A percentile compares a stretch with the other conserved stretches of the same genome.
phyloP scores from a whole-genome alignment of 768 basidiomycete species.

The Vararia minispora region DNA sequence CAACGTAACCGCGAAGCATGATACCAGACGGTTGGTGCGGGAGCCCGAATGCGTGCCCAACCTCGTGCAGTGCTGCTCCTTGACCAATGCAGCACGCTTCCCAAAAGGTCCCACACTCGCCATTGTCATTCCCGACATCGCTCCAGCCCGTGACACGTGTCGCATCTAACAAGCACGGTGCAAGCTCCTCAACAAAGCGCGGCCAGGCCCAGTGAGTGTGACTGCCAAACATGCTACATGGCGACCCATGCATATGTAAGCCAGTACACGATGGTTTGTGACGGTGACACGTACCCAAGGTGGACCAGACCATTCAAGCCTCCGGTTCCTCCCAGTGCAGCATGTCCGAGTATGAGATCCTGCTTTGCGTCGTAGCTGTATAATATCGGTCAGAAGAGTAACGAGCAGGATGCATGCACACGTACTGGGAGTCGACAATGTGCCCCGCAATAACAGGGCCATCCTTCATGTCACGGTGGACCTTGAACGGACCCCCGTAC shows the following conservation, averaged over 20 bases:
- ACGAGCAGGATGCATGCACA: background rate
- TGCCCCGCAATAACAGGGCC: background rate
- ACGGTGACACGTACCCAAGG: background rate
- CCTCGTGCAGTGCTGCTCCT: constrained; percentile 1
- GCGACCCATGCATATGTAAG: too few relatives aligned
- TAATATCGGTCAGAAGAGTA: background rate
- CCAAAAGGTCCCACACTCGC: constrained; percentile 1
- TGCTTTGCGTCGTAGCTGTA: background rate
- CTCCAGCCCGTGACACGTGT: background rate
- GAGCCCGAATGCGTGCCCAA: background rate
- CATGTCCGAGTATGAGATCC: background rate
- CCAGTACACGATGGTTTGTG: background rate
- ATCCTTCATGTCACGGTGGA: background rate
- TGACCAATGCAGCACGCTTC: constrained; percentile 1
- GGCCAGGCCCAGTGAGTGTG: constrained; percentile 3
- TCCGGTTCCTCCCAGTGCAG: background rate
- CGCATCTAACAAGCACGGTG: background rate
- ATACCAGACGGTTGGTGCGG: background rate
- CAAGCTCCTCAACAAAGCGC: background rate
- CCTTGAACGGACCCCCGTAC: background rate
- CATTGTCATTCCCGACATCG: constrained; percentile 1
- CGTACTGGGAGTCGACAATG: constrained; percentile 1
- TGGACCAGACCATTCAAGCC: background rate
- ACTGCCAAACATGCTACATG: background rate
- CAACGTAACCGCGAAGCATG: constrained; percentile 1